phyloP scores from a whole-genome alignment of 495 filamentous ascomycete genomes.

The Podospora australis region DNA sequence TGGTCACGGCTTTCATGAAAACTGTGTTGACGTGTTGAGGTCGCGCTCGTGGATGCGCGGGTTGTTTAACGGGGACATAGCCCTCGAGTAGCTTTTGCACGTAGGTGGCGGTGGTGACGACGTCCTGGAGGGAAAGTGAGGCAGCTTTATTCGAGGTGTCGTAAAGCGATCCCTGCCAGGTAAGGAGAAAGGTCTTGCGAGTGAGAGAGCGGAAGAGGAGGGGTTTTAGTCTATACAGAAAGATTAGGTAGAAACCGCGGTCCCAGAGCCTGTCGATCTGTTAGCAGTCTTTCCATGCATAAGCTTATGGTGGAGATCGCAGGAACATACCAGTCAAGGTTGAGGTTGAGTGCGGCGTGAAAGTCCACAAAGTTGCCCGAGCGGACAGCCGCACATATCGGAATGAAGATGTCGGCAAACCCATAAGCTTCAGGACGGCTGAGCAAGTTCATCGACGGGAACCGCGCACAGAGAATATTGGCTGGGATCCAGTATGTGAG shows the following conservation, averaged over 20 bases:
- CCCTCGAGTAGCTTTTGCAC: slow-evolving; percentile 49
- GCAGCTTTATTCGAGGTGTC: slow-evolving; percentile 47
- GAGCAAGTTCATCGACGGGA: slow-evolving; percentile 62
- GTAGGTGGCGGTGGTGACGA: slow-evolving; percentile 45
- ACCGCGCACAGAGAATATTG: slow-evolving; percentile 80
- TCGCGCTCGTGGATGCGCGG: slow-evolving; percentile 14
- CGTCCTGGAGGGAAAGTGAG: slow-evolving; percentile 49
- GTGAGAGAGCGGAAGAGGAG: slow-evolving; percentile 81
- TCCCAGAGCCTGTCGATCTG: too few relatives aligned
- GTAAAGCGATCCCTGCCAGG: slow-evolving; percentile 50
- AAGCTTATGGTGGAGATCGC: too few relatives aligned
- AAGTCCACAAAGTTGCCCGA: slow-evolving; percentile 76
- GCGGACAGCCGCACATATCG: slow-evolving; percentile 65
- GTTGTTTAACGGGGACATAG: slow-evolving; percentile 29
- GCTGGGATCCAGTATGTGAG: slow-evolving; percentile 77
- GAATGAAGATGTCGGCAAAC: slow-evolving; percentile 65
- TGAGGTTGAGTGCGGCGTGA: slow-evolving; percentile 51
- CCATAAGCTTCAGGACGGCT: slow-evolving; percentile 63
- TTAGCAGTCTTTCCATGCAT: too few relatives aligned
- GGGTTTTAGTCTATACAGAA: slow-evolving; percentile 67
- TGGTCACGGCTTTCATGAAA: slow-evolving; percentile 36
- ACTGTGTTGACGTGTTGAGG: slow-evolving; percentile 26
- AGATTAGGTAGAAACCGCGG: slow-evolving; percentile 66
- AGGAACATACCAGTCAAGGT: slow-evolving; percentile 61
- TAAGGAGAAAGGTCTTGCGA: slow-evolving; percentile 60